A percentile compares a stretch with the other conserved stretches of the same genome.
These are phyloP conservation scores for Sisymbrium altissimum DNA, from an alignment of 345 rosid genomes.

Conservation along the genomic window DNA sequence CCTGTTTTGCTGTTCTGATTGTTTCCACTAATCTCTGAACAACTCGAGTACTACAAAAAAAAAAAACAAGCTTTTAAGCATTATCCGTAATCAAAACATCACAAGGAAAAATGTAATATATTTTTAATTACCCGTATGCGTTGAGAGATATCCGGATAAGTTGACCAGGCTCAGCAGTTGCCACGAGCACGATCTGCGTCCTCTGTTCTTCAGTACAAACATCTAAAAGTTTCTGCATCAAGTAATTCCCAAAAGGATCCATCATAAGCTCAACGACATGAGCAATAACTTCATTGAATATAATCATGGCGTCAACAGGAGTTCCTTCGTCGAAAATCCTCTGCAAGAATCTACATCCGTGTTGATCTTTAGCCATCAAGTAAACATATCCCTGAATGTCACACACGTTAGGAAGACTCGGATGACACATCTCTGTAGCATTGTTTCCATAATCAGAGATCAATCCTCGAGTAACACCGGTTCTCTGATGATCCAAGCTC, in stretches of 20 bases:
- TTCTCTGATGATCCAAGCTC: slow-evolving; percentile 25
- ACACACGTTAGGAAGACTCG: slow-evolving; percentile 29
- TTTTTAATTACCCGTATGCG: slow-evolving; percentile 44
- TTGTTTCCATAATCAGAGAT: slow-evolving; percentile 5
- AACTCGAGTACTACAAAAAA: slow-evolving; percentile 51
- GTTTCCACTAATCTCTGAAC: slow-evolving; percentile 70
- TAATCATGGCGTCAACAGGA: slow-evolving; percentile 36
- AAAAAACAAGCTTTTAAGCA: neutral
- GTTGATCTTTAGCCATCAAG: slow-evolving; percentile 52
- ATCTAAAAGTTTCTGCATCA: slow-evolving; percentile 53
- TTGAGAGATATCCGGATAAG: slow-evolving; percentile 48
- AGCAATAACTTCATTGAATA: slow-evolving; percentile 46
- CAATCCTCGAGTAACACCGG: neutral
- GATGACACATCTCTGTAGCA: neutral
- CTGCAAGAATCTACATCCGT: slow-evolving; percentile 58
- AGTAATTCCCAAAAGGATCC: slow-evolving; percentile 57
- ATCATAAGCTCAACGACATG: slow-evolving; percentile 57
- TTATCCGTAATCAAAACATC: neutral
- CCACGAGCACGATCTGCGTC: slow-evolving; percentile 40
- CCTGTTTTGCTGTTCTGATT: slow-evolving; percentile 54
- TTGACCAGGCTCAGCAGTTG: slow-evolving; percentile 46
- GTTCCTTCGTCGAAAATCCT: slow-evolving; percentile 49
- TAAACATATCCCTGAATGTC: slow-evolving; percentile 43
- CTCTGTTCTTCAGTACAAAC: slow-evolving; percentile 57
- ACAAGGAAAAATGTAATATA: neutral